Base-by-base conservation (phyloP, 352 stramenopile genomes). In the Globisporangium rhizosaccharum region DNA sequence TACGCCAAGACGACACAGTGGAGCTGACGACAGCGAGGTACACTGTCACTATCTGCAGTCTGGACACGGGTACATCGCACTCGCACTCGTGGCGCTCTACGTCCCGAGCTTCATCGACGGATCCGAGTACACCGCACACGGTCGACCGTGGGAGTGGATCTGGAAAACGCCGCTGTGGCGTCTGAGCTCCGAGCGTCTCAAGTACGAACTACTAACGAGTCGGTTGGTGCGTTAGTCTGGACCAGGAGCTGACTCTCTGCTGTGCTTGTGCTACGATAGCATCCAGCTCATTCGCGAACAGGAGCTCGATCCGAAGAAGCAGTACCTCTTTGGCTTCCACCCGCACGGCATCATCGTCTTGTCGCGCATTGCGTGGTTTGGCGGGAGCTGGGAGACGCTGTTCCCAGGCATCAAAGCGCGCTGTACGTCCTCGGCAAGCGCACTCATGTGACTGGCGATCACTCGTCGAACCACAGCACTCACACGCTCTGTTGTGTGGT, bases 291-390 rank as follows among this genome's bases (percentile, higher is more conserved):
- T 77, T 30, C 71, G 71, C 3, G 69, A 80, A 42, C 68, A 75
- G 44, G 63, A 62, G 41, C 66, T 77, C 14, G 66, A 79, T 50
- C 25, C 33, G 4, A 41, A 20, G 2, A 63, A 63, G 58, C 41
- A 48, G 41, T 73, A 82, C 62, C 68, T 85, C 41, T 85, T 85
- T 56, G 68, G 65, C 9, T 82, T 73, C 41, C 75, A 85, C 28
- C 75, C 75, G 9, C 75, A 85, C 48, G 75, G 75, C 1, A 85
- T 85, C 61, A 67, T 82, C 42, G 65, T 82, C 25, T 57, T 85
- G 3, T 85, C 75, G 33, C 70, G 75, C 5, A 56, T 85, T 25
- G 66, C 71, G 1, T 63, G 66, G 23, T 85, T 68, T 48, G 75
- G 72, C 11, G 72, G 75, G n/a, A 72, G 62, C 44, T 85, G 75